phyloP scores from a whole-genome alignment of 805 yeast species.

The Tetrapisispora pingtungensis region DNA sequence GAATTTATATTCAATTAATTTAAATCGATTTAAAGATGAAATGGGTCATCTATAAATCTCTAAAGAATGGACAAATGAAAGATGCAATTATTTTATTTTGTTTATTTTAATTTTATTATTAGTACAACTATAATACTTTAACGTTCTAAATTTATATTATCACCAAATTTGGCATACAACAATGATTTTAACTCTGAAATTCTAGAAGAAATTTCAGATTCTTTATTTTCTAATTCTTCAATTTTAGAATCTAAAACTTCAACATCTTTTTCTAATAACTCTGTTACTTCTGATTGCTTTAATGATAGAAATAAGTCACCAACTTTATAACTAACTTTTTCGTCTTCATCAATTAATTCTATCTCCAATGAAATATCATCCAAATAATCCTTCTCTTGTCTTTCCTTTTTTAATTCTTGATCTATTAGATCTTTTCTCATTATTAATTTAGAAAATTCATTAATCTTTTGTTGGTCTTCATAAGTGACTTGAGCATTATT shows the following conservation, averaged over 20 bases:
- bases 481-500: constrained; percentile 32
- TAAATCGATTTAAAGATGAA: too few species aligned
- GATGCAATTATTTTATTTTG: background rate
- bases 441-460: constrained; percentile 76
- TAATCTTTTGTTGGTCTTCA: constrained; percentile 82
- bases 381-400: constrained; percentile 72
- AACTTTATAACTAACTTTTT: constrained; percentile 59
- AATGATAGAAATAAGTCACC: constrained; percentile 72
- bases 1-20: background rate
- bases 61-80: background rate
- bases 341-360: constrained; percentile 75
- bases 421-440: constrained; percentile 53
- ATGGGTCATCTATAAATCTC: too few species aligned
- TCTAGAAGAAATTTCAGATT: constrained; percentile 43
- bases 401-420: constrained; percentile 37
- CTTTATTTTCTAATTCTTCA: constrained; percentile 34
- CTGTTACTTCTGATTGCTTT: constrained; percentile 55
- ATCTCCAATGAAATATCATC: constrained; percentile 81
- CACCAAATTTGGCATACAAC: constrained; percentile 85
- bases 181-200: constrained; percentile 54
- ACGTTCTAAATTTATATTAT: constrained; percentile 75
- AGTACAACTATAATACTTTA: constrained; percentile 12
- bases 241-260: constrained; percentile 44
- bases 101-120: background rate
- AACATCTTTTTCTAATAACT: constrained; percentile 53